These are phyloP conservation scores for Colletotrichum cuscutae DNA, from an alignment of 2,329 filamentous ascomycete species.

Conservation along the genomic window DNA sequence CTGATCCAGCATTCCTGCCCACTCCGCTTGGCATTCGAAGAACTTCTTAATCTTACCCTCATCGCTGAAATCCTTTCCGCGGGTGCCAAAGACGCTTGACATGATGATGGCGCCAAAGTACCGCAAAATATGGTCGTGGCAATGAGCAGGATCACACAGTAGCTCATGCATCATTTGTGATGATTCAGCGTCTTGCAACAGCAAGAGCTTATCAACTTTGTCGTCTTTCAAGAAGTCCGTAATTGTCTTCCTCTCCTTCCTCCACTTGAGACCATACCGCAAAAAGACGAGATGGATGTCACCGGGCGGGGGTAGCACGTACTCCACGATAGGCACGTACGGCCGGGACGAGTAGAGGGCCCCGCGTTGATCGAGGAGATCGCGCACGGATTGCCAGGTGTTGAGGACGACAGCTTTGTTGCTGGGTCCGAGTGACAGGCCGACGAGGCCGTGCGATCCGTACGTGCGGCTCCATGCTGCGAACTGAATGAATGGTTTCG, in stretches of 20 bases:
- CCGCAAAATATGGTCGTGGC: constrained; percentile 1
- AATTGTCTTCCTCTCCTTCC: background rate
- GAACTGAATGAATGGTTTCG: constrained; percentile 40
- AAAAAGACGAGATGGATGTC: constrained; percentile 18
- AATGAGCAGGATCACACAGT: background rate
- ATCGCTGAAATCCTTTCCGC: constrained; percentile 32
- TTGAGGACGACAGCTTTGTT: constrained; percentile 46
- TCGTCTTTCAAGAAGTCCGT: constrained; percentile 2
- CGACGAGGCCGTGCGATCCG: constrained; percentile 43
- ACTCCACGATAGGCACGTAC: constrained; percentile 38
- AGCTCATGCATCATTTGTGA: constrained; percentile 15
- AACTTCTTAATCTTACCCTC: constrained; percentile 29
- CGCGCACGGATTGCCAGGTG: constrained; percentile 43
- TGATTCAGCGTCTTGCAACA: constrained; percentile 6
- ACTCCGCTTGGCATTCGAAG: constrained; percentile 38
- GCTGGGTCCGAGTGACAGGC: constrained; percentile 42
- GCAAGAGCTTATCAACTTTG: background rate
- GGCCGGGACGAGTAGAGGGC: constrained; percentile 50
- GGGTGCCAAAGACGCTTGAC: constrained; percentile 12
- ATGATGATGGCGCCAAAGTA: constrained; percentile 12
- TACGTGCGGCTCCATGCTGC: constrained; percentile 46
- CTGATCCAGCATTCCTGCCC: constrained; percentile 40
- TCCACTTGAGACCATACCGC: constrained; percentile 16
- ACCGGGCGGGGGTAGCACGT: constrained; percentile 5
- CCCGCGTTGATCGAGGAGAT: constrained; percentile 50